Evolutionary conservation across 306 rosid genomes (phyloP).

Genomic region (Lotus japonicus): DNA sequence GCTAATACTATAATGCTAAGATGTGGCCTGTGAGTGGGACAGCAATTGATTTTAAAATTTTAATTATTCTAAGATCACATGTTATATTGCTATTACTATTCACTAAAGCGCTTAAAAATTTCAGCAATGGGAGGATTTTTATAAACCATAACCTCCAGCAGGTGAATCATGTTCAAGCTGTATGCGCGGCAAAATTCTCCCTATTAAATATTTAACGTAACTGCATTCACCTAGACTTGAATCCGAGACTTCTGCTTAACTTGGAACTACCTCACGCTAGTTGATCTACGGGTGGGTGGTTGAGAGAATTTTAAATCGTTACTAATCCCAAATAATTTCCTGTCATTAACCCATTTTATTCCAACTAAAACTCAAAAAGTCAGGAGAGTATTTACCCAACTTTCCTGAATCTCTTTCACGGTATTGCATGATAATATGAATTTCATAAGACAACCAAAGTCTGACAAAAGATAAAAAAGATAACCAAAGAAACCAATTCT

Average conservation of each 20-base stretch:
- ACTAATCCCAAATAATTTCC: background rate
- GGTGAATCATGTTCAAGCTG: no score
- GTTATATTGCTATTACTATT: background rate
- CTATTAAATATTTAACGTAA: no score
- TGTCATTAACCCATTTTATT: background rate
- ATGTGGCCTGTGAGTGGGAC: background rate
- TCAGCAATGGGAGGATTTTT: background rate
- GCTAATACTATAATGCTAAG: background rate
- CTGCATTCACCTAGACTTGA: no score
- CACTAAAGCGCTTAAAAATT: background rate
- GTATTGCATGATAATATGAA: background rate
- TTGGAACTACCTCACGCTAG: no score
- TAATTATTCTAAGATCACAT: conserved; percentile 3
- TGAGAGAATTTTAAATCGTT: background rate
- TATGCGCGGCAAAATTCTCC: no score
- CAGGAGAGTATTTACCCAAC: background rate
- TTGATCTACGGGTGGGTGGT: no score
- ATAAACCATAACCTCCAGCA: no score
- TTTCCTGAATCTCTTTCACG: background rate
- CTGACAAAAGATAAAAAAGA: background rate
- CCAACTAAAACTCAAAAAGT: background rate
- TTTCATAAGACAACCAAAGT: background rate
- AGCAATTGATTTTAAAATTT: background rate
- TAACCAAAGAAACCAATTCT: background rate
- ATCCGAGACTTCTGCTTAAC: no score